Evolutionary conservation across 169 alveolate species (phyloP).

Genomic region (Cryptosporidium ryanae): DNA sequence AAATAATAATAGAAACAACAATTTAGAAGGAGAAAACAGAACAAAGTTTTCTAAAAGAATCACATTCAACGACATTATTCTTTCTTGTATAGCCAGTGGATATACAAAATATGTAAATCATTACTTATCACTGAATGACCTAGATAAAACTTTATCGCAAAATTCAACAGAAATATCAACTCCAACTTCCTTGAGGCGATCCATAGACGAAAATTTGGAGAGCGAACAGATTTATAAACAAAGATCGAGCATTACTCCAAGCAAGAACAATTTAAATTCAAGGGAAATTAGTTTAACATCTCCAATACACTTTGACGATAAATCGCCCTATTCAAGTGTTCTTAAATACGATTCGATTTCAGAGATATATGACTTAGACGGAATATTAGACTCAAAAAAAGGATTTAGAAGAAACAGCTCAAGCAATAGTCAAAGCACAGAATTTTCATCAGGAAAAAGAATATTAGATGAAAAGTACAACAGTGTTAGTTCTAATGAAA

Average conservation of each 20-base stretch:
- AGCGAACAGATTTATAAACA: neutral
- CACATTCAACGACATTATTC: constrained; percentile 65
- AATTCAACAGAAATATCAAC: constrained; percentile 41
- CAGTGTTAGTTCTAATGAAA: neutral
- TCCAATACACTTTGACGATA: constrained; percentile 57
- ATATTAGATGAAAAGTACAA: neutral
- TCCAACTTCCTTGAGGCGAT: neutral
- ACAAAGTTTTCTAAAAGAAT: constrained; percentile 57
- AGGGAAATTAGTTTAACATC: constrained; percentile 29
- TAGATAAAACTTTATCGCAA: neutral
- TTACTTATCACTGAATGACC: constrained; percentile 19
- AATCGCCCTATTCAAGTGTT: constrained; percentile 65
- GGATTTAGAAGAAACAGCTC: no score
- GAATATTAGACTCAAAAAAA: neutral
- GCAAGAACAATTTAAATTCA: neutral
- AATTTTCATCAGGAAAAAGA: neutral
- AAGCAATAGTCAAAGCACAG: neutral
- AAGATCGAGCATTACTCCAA: constrained; percentile 6
- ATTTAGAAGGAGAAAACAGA: neutral
- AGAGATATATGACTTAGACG: constrained; percentile 26
- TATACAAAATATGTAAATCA: constrained; percentile 52
- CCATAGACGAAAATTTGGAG: neutral
- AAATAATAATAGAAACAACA: neutral
- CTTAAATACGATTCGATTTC: constrained; percentile 46
- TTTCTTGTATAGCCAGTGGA: constrained; percentile 74